phyloP scores from a whole-genome alignment of 768 basidiomycete species.

The Leccinum broughii region DNA sequence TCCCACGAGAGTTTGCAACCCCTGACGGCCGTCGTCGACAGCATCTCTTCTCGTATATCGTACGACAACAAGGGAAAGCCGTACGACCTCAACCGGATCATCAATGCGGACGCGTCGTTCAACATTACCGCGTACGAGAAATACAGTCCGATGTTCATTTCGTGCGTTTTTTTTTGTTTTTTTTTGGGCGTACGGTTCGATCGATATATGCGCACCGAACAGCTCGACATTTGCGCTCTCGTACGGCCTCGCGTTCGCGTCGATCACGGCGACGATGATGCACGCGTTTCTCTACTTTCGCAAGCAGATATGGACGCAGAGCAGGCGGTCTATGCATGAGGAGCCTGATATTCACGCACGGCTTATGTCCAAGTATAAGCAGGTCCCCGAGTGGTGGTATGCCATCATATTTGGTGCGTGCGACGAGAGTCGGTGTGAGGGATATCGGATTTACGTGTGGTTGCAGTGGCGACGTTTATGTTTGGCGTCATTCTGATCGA shows the following conservation, averaged over 20 bases:
- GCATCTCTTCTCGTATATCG: slow-evolving; percentile 61
- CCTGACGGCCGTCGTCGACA: slow-evolving; percentile 14
- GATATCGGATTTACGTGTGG: neutral
- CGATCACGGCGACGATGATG: slow-evolving; percentile 71
- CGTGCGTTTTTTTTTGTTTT: slow-evolving; percentile 23
- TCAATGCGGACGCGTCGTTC: slow-evolving; percentile 55
- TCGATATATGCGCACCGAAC: neutral
- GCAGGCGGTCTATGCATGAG: slow-evolving; percentile 69
- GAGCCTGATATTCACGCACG: slow-evolving; percentile 74
- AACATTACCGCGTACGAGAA: slow-evolving; percentile 53
- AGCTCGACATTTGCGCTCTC: slow-evolving; percentile 69
- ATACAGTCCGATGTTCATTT: slow-evolving; percentile 65
- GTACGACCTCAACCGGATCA: slow-evolving; percentile 61
- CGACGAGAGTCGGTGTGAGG: neutral
- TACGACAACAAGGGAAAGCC: slow-evolving; percentile 59
- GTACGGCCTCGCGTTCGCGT: slow-evolving; percentile 81
- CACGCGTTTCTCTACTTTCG: slow-evolving; percentile 78
- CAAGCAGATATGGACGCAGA: slow-evolving; percentile 74
- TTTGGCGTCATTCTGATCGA: slow-evolving; percentile 61
- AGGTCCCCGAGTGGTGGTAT: slow-evolving; percentile 69
- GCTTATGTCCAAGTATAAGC: slow-evolving; percentile 55
- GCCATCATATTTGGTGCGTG: slow-evolving; percentile 28
- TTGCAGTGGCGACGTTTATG: slow-evolving; percentile 47
- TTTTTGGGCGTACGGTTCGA: neutral
- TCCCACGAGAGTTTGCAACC: neutral